phyloP scores from a whole-genome alignment of 2,329 filamentous ascomycete genomes.

The Sporothrix mexicana region DNA sequence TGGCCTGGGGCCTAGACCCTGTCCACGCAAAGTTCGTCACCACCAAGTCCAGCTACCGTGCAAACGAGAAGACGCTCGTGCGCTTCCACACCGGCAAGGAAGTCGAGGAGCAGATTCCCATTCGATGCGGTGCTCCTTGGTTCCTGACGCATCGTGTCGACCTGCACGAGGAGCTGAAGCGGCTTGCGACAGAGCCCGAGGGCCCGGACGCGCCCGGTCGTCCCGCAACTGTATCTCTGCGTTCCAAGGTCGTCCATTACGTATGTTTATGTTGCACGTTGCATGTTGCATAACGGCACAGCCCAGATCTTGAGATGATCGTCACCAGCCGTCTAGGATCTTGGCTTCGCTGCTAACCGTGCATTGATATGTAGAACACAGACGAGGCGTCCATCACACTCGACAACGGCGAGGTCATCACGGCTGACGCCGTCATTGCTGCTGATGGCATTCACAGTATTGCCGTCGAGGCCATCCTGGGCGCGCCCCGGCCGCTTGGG shows the following conservation, averaged over 20 bases:
- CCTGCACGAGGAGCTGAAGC: constrained; percentile 25
- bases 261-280: no score
- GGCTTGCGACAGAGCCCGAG: constrained; percentile 21
- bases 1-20: constrained; percentile 23
- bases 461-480: constrained; percentile 20
- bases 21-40: constrained; percentile 24
- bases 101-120: constrained; percentile 25
- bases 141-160: constrained; percentile 23
- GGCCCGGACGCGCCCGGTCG: not conserved
- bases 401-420: constrained; percentile 10
- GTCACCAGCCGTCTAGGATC: no score
- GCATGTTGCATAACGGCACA: no score
- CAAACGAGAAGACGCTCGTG: constrained; percentile 16
- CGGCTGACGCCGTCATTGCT: constrained; percentile 7
- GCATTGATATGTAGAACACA: not conserved
- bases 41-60: constrained; percentile 28
- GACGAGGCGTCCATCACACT: constrained; percentile 1
- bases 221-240: not conserved
- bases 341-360: no score
- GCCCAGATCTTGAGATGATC: no score
- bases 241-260: constrained; percentile 16
- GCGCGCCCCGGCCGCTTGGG: not conserved
- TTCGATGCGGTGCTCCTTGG: constrained; percentile 20
- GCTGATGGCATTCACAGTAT: constrained; percentile 22
- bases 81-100: constrained; percentile 22